These are phyloP conservation scores for Mortierella sp. DNA, from an alignment of 371 early-diverging fungal genomes.

Conservation along the genomic window DNA sequence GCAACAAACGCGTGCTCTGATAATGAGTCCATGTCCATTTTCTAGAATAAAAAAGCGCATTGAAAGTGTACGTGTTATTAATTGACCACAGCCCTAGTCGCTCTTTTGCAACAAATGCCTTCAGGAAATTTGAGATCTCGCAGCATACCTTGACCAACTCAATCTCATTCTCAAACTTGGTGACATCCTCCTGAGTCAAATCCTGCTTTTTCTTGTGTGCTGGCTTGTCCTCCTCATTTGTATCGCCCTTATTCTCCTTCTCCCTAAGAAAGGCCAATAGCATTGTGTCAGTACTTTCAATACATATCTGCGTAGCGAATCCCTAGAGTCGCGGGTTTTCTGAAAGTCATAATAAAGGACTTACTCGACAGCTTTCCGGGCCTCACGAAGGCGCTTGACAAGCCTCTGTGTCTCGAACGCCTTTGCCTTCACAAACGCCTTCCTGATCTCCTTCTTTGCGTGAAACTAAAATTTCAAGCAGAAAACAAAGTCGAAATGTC, in stretches of 20 bases:
- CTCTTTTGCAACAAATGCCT: not conserved
- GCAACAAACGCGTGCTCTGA: constrained; percentile 36
- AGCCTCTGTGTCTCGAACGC: constrained; percentile 44
- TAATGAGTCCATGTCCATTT: constrained; percentile 45
- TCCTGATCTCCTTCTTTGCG: constrained; percentile 50
- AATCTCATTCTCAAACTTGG: constrained; percentile 38
- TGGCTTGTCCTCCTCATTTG: constrained; percentile 26
- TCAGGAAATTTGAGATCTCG: not conserved
- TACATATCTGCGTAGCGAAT: too few relatives aligned
- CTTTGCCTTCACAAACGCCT: constrained; percentile 44
- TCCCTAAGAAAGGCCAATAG: too few relatives aligned
- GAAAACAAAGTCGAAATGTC: not conserved
- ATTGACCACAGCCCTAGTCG: not conserved
- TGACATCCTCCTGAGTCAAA: constrained; percentile 36
- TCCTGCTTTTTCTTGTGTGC: constrained; percentile 29
- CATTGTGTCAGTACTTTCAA: too few relatives aligned
- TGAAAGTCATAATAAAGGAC: too few relatives aligned
- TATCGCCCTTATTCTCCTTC: constrained; percentile 13
- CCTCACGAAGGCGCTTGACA: constrained; percentile 37
- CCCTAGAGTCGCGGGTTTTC: too few relatives aligned
- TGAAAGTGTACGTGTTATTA: too few relatives aligned
- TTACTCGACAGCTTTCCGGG: constrained; percentile 44
- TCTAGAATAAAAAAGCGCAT: constrained; percentile 3
- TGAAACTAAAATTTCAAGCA: constrained; percentile 25
- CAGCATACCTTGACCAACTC: constrained; percentile 41